Conservation (phyloP, 768 basidiomycete genomes). For the Tylopilus felleus region DNA sequence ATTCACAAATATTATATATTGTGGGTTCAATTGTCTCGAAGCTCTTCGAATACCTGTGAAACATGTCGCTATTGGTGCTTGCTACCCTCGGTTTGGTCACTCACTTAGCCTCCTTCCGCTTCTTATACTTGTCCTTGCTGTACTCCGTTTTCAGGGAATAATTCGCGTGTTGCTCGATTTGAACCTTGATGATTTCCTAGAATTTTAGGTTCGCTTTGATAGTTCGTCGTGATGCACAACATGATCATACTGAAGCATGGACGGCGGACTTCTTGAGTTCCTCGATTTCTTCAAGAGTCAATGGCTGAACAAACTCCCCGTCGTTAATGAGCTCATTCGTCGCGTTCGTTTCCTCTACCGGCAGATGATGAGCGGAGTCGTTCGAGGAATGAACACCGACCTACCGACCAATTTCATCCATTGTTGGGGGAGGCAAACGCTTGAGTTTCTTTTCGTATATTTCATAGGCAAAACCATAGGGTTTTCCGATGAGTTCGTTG, state of each 20-base stretch:
- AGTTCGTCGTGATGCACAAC: slow-evolving; percentile 1
- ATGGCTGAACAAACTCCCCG: slow-evolving; percentile 75
- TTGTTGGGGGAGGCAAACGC: slow-evolving; percentile 54
- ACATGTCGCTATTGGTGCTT: neutral
- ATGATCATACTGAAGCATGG: slow-evolving; percentile 61
- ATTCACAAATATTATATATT: slow-evolving; percentile 80
- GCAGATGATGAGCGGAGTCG: slow-evolving; percentile 1
- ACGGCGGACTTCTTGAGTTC: slow-evolving; percentile 77
- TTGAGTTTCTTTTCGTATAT: slow-evolving; percentile 69
- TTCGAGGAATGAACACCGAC: neutral
- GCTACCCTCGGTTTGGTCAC: slow-evolving; percentile 21
- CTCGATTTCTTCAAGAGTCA: slow-evolving; percentile 82
- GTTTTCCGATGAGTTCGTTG: slow-evolving; percentile 74
- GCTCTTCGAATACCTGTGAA: slow-evolving; percentile 73
- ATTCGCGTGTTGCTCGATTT: slow-evolving; percentile 90
- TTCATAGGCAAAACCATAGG: slow-evolving; percentile 88
- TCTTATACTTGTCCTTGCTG: slow-evolving; percentile 97
- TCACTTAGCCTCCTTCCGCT: slow-evolving; percentile 95
- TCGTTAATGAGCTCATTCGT: slow-evolving; percentile 97
- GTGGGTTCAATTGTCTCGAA: slow-evolving; percentile 90
- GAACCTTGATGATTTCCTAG: slow-evolving; percentile 92
- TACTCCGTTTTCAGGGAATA: slow-evolving; percentile 96
- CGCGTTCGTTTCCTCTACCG: slow-evolving; percentile 89
- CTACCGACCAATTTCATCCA: slow-evolving; percentile 74
- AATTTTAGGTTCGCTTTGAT: slow-evolving; percentile 10